Base-by-base conservation (phyloP, 345 rosid species). In the Rubroshorea leprosula region DNA sequence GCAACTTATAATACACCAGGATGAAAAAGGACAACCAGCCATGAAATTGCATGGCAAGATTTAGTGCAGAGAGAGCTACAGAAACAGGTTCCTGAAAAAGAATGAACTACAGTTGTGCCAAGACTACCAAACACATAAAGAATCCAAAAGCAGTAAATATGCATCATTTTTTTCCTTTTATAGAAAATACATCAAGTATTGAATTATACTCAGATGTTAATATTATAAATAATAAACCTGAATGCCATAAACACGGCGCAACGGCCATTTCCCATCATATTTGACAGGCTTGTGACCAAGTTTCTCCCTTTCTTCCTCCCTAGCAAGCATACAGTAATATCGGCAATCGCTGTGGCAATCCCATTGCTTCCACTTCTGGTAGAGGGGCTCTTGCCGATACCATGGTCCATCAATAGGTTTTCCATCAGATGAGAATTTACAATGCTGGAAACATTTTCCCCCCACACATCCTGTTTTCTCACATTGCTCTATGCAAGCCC, bases 241-340 rank as follows among this genome's bases (percentile, higher is more conserved):
- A 44, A 86, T 75, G 6, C 92, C 96, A 58, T 83, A 83, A 54
- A 83, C 82, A 66, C 93, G 93, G 51, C 54, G 75, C 51, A 86
- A 86, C 8, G 95, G 90, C 96, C 96, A 92, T 80, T 84, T 92
- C 23, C 92, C 90, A 57, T 86, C 84, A 60, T 89, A 92, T 66
- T 92, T 92, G 66, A 80, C 80, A 63, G 96, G 95, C 51, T 55
- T 70, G 41, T 74, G 76, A 29, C 93, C 95, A 53, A 68, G 80
- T 65, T 76, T 74, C 58, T 61, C 70, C 53, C 89, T 78, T 56
- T 85, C 92, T 74, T 84, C 84, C 78, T 89, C 93, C 73, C 95
- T 84, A 48, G 72, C 64, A 75, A 89, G 77, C 96, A 92, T 92
- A 60, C 98, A 87, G 29, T 82, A 76, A 64, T 84, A 87, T 27